Evolutionary conservation across 345 rosid species (phyloP).

Genomic region (Viola odorata): DNA sequence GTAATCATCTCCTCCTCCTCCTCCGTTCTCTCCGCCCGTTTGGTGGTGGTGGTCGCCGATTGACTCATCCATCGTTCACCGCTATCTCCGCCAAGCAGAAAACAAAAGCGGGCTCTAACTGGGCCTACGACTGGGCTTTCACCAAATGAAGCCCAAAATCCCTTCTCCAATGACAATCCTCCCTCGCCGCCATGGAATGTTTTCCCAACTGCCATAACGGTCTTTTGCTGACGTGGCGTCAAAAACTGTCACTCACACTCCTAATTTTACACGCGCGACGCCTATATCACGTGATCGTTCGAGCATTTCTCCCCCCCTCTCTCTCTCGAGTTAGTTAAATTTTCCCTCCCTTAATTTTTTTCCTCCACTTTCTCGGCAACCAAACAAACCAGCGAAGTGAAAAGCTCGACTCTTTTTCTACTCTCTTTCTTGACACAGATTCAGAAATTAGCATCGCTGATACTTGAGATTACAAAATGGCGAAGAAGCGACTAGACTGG

Average conservation of each 20-base stretch:
- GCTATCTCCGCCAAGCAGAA: no score
- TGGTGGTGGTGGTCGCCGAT: no score
- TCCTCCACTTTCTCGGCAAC: conserved; percentile 6
- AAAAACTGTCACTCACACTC: not conserved
- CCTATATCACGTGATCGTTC: not conserved
- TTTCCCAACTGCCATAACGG: conserved; percentile 9
- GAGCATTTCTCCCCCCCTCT: not conserved
- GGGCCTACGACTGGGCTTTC: not conserved
- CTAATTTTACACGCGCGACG: not conserved
- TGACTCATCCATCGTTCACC: no score
- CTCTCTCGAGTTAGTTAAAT: not conserved
- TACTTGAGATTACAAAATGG: conserved; percentile 17
- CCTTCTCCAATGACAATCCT: not conserved
- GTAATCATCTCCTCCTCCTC: conserved; percentile 52
- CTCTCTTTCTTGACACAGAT: not conserved
- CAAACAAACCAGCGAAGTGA: conserved; percentile 1
- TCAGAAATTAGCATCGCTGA: not conserved
- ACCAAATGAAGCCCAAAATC: not conserved
- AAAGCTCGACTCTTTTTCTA: not conserved
- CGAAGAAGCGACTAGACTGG: conserved; percentile 12
- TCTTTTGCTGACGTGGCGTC: conserved; percentile 17
- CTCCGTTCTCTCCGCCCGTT: conserved; percentile 3
- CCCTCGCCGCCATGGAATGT: not conserved
- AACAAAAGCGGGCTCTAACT: not conserved
- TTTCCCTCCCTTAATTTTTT: not conserved